A percentile compares a stretch with the other conserved stretches of the same genome.
These are phyloP conservation scores for Fusarium oligoseptatum DNA, from an alignment of 2,329 filamentous ascomycete genomes.

Conservation along the genomic window DNA sequence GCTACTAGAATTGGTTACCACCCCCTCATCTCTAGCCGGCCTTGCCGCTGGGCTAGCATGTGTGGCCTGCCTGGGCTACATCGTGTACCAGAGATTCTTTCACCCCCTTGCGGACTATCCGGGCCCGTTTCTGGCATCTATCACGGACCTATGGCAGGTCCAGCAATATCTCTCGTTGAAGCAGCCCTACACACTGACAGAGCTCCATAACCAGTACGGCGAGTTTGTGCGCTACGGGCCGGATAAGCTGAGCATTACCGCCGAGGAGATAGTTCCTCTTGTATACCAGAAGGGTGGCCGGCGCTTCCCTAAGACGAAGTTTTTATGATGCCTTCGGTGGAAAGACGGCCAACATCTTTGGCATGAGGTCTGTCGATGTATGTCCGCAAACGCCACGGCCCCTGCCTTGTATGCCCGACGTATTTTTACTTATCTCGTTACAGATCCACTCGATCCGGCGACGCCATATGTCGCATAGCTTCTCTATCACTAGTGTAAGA, in stretches of 20 bases:
- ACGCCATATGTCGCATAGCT: constrained; percentile 33
- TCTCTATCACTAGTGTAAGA: constrained; percentile 22
- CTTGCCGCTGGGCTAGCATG: background rate
- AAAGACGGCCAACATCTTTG: constrained; percentile 30
- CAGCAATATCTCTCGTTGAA: constrained; percentile 16
- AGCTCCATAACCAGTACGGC: constrained; percentile 23
- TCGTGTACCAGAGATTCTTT: constrained; percentile 24
- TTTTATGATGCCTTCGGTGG: constrained; percentile 29
- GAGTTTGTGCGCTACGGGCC: constrained; percentile 28
- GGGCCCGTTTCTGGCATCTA: constrained; percentile 24
- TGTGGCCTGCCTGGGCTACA: background rate
- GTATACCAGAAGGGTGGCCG: constrained; percentile 24
- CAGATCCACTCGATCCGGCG: constrained; percentile 27
- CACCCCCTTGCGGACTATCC: constrained; percentile 27
- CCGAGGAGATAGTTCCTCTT: constrained; percentile 19
- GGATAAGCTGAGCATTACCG: constrained; percentile 25
- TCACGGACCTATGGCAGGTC: constrained; percentile 29
- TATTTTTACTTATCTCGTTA: background rate
- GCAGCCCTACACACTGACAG: constrained; percentile 26
- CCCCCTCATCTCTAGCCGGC: background rate
- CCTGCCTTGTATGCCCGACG: background rate
- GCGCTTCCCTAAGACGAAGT: constrained; percentile 26
- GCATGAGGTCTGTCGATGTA: background rate
- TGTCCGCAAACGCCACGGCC: background rate
- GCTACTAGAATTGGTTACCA: background rate